Base-by-base conservation (phyloP, 352 stramenopile genomes). In the Phytopythium kandeliae region DNA sequence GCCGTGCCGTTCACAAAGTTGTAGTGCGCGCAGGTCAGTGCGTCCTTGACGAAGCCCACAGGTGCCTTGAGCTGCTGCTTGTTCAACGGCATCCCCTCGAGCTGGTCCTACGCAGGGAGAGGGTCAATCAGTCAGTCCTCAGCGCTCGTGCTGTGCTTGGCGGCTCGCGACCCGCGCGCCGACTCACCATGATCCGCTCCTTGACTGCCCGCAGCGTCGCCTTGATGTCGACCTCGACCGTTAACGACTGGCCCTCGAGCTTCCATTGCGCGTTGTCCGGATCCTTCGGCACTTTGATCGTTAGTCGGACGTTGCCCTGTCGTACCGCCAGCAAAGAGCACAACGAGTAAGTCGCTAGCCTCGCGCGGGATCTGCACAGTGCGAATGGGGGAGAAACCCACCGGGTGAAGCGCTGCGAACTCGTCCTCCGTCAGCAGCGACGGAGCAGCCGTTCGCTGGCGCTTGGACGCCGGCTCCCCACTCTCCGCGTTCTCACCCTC, bases 51-150 rank as follows among this genome's bases (percentile, higher is more conserved):
- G 54, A 98, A 99, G 6, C 88, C 92, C 54, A 79, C 72, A 7
- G 84, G 59, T 21, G 80, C 83, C 64, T 97, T 98, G 19, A 99
- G 63, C 68, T 98, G 94, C 69, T 97, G 91, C 63, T 99, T 99
- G 73, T 97, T 98, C 30, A 90, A 61, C 5, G 92, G 92, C 91
- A 98, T 98, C 9, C 73, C 79, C 34, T 86, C 80, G 36, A 98
- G 64, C 42, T 96, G 67, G 4, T 56, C 54, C 78, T 89, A 44
- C 25, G 10, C 54, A 34, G 30, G n/a, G 19, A 40, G 35, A n/a
- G n/a, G n/a, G n/a, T n/a, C 4, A 21, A 19, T 15, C 44, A 28
- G 9, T 15, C 12, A n/a, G 19, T 4, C 9, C 26, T 51, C 10
- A 54, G n/a, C 30, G 19, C 21, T 19, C 1, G 28, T 19, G 21